phyloP scores from a whole-genome alignment of 1,284 basidiomycete genomes.

The Afroboletus lepidellus region DNA sequence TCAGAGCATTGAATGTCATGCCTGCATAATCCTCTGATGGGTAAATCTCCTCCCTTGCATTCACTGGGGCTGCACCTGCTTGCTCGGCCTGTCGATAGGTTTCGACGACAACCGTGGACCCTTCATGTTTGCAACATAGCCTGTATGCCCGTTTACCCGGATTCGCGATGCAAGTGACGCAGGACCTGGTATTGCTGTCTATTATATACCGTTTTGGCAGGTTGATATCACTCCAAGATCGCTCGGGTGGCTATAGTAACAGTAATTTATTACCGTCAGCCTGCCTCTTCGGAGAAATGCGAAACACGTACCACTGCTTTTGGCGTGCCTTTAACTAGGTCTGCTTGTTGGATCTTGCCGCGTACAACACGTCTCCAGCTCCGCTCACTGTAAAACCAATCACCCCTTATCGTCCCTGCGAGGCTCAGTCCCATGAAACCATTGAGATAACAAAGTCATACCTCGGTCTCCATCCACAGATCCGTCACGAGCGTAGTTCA shows the following conservation, averaged over 20 bases:
- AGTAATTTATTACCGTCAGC: no score
- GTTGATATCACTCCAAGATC: neutral
- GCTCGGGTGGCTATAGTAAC: neutral
- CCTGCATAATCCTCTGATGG: neutral
- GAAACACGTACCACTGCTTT: neutral
- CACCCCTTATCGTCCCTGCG: no score
- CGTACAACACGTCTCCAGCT: neutral
- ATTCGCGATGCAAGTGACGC: neutral
- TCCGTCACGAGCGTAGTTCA: neutral
- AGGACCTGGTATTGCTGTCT: neutral
- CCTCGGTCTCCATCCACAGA: no score
- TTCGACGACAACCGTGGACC: neutral
- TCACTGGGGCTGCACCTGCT: neutral
- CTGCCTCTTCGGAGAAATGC: neutral
- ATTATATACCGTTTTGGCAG: neutral
- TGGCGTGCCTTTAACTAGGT: neutral
- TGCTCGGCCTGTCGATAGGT: neutral
- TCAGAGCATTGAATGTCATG: neutral
- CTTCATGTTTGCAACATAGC: constrained; percentile 1
- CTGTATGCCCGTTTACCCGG: neutral
- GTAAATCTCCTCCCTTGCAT: neutral
- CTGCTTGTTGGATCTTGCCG: neutral
- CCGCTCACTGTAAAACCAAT: neutral
- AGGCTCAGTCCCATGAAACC: no score
- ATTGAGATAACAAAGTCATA: no score